Evolutionary conservation across 1,284 basidiomycete species (phyloP), one percentile per base, ranked within the genome.

Genomic region (Grifola frondosa): DNA sequence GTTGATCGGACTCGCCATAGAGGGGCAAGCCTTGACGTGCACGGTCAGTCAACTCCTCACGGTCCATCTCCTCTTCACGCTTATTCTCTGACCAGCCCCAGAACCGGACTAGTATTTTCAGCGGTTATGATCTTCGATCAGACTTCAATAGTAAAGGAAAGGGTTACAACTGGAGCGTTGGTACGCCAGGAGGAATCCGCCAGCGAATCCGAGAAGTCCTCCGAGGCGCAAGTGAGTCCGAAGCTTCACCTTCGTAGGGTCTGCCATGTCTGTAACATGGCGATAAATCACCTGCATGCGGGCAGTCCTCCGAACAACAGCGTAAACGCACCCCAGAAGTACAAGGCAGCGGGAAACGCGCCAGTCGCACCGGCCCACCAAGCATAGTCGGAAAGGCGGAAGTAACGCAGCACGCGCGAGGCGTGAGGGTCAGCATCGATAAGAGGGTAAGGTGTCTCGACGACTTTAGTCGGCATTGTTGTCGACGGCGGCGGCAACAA

Each of bases 41-140:
- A 28, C 78, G 80, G 50, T 84, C 80, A 30, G 78, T 79, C 36
- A 97, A 70, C 65, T 97, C 94, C 19, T 73, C 72, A 38, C 84
- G 62, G 64, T 97, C 94, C 65, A 72, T 75, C 46, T 78, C 78
- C 56, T 86, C 78, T 64, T 97, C 94, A 16, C 77, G 72, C 53
- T 80, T 81, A 73, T 99, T 99, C 73, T 98, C 96, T 17, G 78
- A 74, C 88, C 91, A 95, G 38, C 96, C 96, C 91, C 91, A 95
- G 77, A 99, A 96, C 32, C 96, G 93, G 68, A 87, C 94, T 93
- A 58, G 25, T 32, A 23, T 13, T 15, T 11, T 15, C 12, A 28
- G 17, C 16, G 17, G 21, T 7, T 28, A n/a, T 9, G 25, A 12
- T 43, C 30, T 30, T 32, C 48, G 13, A 38, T 24, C 51, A 37